Evolutionary conservation across 2,329 filamentous ascomycete genomes (phyloP), one percentile per base, ranked within the genome.

Genomic region (Pyrenophora graminea): DNA sequence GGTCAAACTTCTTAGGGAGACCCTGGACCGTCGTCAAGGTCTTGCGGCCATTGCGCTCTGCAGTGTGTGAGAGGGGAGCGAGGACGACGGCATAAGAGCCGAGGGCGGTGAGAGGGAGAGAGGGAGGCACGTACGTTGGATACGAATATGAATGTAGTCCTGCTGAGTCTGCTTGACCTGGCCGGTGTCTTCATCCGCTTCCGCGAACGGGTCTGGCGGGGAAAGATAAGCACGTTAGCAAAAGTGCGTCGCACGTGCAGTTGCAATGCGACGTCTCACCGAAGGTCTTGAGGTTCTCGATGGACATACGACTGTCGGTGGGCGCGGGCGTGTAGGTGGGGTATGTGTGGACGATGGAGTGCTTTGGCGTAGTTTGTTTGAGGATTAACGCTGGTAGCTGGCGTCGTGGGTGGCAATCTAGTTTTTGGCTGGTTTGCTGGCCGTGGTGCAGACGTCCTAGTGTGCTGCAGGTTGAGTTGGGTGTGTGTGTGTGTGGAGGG

Each of bases 11-110:
- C 83, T 94, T 94, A 62, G 94, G 93, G 72, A 99, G 87, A 80
- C 94, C 94, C 85, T 97, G 93, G 73, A 99, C 92, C 71, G 94
- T 99, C 71, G 94, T 99, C 89, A 99, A 85, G 83, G 94, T 97
- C 86, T 99, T 99, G 80, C 94, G 94, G 87, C 94, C 94, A 97
- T 99, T 99, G 82, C 94, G 94, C 83, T 99, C 94, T 31, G 21
- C 10, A 23, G 33, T 13, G 18, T 31, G 39, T 23, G 27, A 33
- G 21, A 25, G 18, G 44, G 39, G 37, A 13, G 36, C 42, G 32
- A 40, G 25, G 45, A 33, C 23, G 34, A n/a, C 27, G 36, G 39
- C 34, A 18, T 31, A 17, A n/a, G 31, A 30, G 33, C 45, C 34
- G 39, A 34, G 19, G 45, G 50, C 50, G 50, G 50, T 49, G 45